phyloP scores from a whole-genome alignment of 2,329 filamentous ascomycete genomes.

The Chrysoporthe deuterocubensis region DNA sequence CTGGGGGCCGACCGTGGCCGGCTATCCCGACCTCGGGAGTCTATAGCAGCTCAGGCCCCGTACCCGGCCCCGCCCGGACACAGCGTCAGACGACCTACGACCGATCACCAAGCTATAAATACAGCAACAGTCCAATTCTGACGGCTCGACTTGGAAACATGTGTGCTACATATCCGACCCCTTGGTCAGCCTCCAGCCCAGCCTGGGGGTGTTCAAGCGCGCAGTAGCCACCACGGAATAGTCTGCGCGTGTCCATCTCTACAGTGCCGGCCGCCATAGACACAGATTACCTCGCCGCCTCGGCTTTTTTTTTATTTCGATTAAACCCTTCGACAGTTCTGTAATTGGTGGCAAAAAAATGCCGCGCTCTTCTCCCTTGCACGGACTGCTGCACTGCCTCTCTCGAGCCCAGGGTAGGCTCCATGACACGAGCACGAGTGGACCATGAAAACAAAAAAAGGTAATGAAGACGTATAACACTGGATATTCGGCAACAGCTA shows the following conservation, averaged over 20 bases:
- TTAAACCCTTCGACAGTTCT: background rate
- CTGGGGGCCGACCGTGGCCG: background rate
- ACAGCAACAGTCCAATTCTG: background rate
- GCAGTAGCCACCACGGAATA: background rate
- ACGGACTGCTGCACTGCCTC: background rate
- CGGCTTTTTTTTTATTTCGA: no score
- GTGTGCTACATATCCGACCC: background rate
- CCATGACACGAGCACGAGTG: background rate
- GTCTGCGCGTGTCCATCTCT: no score
- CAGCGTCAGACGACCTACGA: background rate
- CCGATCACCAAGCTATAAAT: background rate
- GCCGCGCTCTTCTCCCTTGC: no score
- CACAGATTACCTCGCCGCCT: no score
- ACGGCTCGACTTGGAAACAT: background rate
- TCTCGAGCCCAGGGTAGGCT: no score
- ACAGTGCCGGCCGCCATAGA: no score
- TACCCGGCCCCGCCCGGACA: background rate
- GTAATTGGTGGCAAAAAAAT: background rate
- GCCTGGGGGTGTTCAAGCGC: background rate
- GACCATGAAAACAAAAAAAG: background rate
- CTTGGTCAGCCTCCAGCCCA: background rate
- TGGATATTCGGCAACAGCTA: conserved; percentile 3
- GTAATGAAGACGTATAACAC: conserved; percentile 9
- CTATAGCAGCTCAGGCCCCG: background rate
- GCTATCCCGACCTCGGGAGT: background rate